Conservation (phyloP, 2,329 filamentous ascomycete genomes). For the Didymella lethalis region DNA sequence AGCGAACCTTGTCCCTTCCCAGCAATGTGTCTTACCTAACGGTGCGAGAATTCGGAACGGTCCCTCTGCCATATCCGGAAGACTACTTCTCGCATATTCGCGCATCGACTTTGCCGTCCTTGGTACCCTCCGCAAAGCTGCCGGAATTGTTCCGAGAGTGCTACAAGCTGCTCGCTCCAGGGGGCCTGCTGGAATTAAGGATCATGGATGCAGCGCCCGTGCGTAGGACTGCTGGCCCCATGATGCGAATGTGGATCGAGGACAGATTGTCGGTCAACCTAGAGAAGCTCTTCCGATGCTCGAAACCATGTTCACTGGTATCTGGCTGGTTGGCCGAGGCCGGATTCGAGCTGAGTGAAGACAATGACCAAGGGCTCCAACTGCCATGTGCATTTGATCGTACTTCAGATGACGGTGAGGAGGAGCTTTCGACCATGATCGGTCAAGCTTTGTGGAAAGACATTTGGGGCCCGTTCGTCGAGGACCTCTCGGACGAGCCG, state of each 20-base stretch:
- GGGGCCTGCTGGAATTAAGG: conserved; percentile 66
- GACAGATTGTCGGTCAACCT: conserved; percentile 67
- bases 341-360: conserved; percentile 52
- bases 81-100: conserved; percentile 50
- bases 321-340: conserved; percentile 67
- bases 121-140: conserved; percentile 65
- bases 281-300: conserved; percentile 66
- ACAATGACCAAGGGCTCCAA: conserved; percentile 34
- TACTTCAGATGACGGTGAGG: conserved; percentile 31
- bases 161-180: conserved; percentile 62
- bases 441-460: conserved; percentile 50
- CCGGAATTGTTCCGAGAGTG: conserved; percentile 65
- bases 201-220: conserved; percentile 70
- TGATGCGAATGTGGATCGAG: conserved; percentile 68
- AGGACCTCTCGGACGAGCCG: conserved; percentile 38
- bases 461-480: conserved; percentile 49
- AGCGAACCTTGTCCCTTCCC: conserved; percentile 45
- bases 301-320: conserved; percentile 66
- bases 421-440: conserved; percentile 47
- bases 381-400: conserved; percentile 44
- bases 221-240: conserved; percentile 63
- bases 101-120: conserved; percentile 61
- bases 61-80: conserved; percentile 60
- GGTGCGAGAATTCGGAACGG: conserved; percentile 46
- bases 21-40: conserved; percentile 42